Conservation (phyloP, 768 basidiomycete species). For the Panellus pusillus region DNA sequence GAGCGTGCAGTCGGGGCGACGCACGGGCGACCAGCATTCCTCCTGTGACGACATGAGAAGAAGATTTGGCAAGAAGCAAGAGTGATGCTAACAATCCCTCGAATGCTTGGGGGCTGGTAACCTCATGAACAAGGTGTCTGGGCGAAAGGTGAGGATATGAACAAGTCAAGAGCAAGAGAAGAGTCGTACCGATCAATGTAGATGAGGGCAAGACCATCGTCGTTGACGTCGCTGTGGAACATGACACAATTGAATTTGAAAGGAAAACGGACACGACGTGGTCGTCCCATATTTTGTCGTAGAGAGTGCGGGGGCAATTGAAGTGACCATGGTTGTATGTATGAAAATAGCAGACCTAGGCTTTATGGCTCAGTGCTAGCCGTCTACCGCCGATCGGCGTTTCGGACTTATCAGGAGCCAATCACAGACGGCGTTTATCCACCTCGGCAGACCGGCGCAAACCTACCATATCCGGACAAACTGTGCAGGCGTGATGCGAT, state of each 20-base stretch:
- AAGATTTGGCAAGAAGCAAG: conserved; percentile 6
- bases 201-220: conserved; percentile 76
- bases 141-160: background rate
- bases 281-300: conserved; percentile 98
- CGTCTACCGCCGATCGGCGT: background rate
- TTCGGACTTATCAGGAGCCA: background rate
- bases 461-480: background rate
- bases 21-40: conserved; percentile 76
- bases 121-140: conserved; percentile 79
- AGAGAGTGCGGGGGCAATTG: conserved; percentile 77
- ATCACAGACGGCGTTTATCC: background rate
- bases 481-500: conserved; percentile 33
- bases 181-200: conserved; percentile 73
- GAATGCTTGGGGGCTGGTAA: conserved; percentile 92
- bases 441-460: background rate
- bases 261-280: conserved; percentile 71
- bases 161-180: background rate
- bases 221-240: conserved; percentile 58
- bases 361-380: background rate
- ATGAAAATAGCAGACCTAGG: background rate
- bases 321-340: conserved; percentile 41
- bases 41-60: conserved; percentile 37
- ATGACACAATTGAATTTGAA: conserved; percentile 12
- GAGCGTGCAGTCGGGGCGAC: conserved; percentile 85
- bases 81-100: conserved; percentile 66